A percentile compares a stretch with the other conserved stretches of the same genome.
Conservation (phyloP, 2,329 filamentous ascomycete species). For the Alternaria brassicae region DNA sequence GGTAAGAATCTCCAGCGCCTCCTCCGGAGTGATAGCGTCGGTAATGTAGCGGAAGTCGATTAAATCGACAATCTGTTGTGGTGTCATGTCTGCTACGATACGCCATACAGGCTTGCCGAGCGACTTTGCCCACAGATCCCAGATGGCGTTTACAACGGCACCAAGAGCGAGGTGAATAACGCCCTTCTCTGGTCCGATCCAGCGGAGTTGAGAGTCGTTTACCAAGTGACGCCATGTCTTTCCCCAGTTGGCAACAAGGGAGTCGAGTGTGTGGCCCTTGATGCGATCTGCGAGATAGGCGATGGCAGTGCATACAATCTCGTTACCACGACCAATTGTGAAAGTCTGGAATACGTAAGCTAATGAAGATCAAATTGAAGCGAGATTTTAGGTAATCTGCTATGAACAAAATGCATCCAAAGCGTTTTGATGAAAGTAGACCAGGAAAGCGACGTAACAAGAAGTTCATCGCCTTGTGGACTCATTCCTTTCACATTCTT, state of each 20-base stretch:
- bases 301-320: conserved; percentile 88
- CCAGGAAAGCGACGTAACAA: not conserved
- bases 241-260: conserved; percentile 81
- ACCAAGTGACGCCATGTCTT: conserved; percentile 92
- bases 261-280: conserved; percentile 75
- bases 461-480: not conserved
- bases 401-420: not conserved
- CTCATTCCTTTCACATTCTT: not conserved
- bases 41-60: conserved; percentile 97
- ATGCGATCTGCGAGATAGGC: conserved; percentile 78
- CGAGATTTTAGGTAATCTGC: not conserved
- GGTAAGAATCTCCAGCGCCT: conserved; percentile 75
- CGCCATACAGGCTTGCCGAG: conserved; percentile 89
- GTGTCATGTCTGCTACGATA: conserved; percentile 87
- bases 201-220: conserved; percentile 86
- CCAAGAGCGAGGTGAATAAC: conserved; percentile 92
- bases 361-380: not conserved
- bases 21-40: conserved; percentile 86
- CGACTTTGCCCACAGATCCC: conserved; percentile 94
- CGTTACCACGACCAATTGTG: conserved; percentile 88
- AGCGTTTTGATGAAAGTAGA: not conserved
- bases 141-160: conserved; percentile 87
- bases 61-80: conserved; percentile 83
- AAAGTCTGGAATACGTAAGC: conserved; percentile 61
- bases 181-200: conserved; percentile 94